phyloP scores from a whole-genome alignment of 2,329 filamentous ascomycete genomes.

The Cordyceps farinosa region DNA sequence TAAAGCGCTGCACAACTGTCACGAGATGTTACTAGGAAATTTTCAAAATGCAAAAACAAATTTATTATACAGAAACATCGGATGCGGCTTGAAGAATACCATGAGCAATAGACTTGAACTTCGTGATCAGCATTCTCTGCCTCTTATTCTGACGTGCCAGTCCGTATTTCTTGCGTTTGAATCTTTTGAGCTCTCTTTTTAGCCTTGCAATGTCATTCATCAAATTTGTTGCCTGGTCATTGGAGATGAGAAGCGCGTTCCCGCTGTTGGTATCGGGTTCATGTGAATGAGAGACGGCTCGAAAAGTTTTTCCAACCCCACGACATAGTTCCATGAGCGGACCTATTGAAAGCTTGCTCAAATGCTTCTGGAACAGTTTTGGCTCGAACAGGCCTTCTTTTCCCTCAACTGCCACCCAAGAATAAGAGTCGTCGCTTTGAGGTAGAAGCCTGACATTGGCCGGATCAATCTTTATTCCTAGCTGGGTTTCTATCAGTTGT shows the following conservation, averaged over 20 bases:
- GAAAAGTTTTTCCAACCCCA: background rate
- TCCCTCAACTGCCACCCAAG: background rate
- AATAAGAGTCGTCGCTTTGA: background rate
- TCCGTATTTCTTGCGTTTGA: background rate
- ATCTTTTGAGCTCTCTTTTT: background rate
- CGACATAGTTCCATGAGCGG: background rate
- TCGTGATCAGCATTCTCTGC: background rate
- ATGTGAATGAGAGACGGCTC: background rate
- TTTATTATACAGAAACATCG: background rate
- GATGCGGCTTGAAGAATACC: background rate
- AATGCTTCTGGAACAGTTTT: background rate
- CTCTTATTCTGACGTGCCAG: background rate
- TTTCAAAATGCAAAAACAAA: background rate
- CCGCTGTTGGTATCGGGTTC: background rate
- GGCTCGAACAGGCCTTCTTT: background rate
- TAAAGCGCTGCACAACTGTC: no score
- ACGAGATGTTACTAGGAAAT: background rate
- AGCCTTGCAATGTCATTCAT: background rate
- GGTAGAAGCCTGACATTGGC: background rate
- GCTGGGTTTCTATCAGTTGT: background rate
- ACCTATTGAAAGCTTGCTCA: slow-evolving; percentile 6
- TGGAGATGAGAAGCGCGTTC: no score
- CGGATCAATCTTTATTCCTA: background rate
- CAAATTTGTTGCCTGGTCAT: background rate
- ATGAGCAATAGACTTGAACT: background rate